Evolutionary conservation across 1,139 yeast genomes (phyloP), one percentile per base, ranked within the genome.

Genomic region (Debaryomyces psychrophilus): DNA sequence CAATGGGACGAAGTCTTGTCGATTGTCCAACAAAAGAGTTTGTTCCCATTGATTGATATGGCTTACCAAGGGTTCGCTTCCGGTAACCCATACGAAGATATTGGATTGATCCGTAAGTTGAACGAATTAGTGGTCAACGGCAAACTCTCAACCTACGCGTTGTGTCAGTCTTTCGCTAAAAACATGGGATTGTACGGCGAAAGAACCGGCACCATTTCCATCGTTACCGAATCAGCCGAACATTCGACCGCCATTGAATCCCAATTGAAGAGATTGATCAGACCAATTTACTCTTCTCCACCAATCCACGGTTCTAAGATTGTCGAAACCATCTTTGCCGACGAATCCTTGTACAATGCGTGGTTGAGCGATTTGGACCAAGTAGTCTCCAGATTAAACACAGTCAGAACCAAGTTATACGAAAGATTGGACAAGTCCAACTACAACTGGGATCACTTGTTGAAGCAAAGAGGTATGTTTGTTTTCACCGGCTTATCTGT

Each of bases 31-130:
- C 53, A 61, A 42, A 80, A 83, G 61, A 75, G 79, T 47, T 92
- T 90, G 64, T 81, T 89, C 67, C 95, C 95, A 44, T 72, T 92
- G 64, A 89, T 93, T 60, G 99, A 93, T 72, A 85, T 89, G 75
- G 98, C 99, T 20, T 93, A 93, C 77, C 98, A 92, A 74, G 97
- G 99, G 9, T 93, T 93, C 62, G 96, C 98, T 26, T 82, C 95
- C 36, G 97, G 98, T 49, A 73, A 73, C 54, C 73, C 73, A 55
- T 68, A 66, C 52, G 68, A 75, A 55, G 84, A 80, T 60, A 74
- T 79, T 57, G 72, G 67, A 23, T 67, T 77, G 52, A 66, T 80
- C 55, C 71, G 80, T 61, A 76, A 74, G 62, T 67, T 79, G 62
- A 76, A 76, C 62, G 69, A 71, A 52, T 71, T 75, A 60, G 81